Evolutionary conservation across 2,329 filamentous ascomycete genomes (phyloP), one percentile per base, ranked within the genome.

Genomic region (Parastagonospora avenae): DNA sequence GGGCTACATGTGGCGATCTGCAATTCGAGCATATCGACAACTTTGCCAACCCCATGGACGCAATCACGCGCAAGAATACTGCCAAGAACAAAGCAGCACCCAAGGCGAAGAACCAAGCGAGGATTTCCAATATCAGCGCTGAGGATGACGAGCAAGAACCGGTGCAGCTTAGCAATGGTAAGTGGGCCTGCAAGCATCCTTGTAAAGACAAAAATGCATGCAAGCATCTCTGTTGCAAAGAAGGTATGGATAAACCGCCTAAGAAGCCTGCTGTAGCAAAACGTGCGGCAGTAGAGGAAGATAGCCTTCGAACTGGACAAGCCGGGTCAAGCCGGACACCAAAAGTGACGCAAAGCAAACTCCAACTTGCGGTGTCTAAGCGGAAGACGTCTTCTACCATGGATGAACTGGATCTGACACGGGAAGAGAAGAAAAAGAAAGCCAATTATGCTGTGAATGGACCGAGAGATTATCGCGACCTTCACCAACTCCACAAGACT

Each of bases 151-250:
- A 52, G 24, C 55, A 60, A 30, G 73, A 80, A 40, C 80, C 85
- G 4, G 67, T 74, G 1, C 80, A 79, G 59, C 80, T 92, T 54
- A 72, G 78, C 0, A 92, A 90, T 63, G 89, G 89, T 0, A 89
- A 82, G 63, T 92, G 87, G 85, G 80, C 81, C 31, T 93, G 90
- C 72, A 88, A 88, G 50, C 90, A 93, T 64, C 72, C 72, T 14
- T 92, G 90, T 74, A 85, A 82, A 60, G 78, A 87, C 58, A 85
- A 83, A 59, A 75, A 69, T 33, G 73, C 66, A 8, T 92, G 90
- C 71, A 89, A 85, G 59, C 90, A 93, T 62, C 72, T 82, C 31
- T 93, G 90, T 63, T 93, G 90, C 63, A 81, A 81, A 19, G 85
- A 90, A 52, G 90, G 90, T 0, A 66, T 89, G 14, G 84, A 89